phyloP scores from a whole-genome alignment of 352 stramenopile genomes.

The Pythium volutum region DNA sequence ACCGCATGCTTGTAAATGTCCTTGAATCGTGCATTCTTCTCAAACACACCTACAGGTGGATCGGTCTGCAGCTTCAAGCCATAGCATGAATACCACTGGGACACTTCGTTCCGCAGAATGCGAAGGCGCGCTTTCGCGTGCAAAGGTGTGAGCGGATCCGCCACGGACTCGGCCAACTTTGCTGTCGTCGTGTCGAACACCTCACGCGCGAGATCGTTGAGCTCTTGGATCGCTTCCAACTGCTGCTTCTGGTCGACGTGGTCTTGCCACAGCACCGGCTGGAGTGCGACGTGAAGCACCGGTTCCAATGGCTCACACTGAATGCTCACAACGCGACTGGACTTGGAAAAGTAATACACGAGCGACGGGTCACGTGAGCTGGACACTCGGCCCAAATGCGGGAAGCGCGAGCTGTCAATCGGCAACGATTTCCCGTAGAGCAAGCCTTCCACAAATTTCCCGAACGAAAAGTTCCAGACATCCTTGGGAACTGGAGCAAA shows the following conservation, averaged over 20 bases:
- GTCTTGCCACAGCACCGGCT: conserved; percentile 79
- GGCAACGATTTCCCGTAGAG: conserved; percentile 80
- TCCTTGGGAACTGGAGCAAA: conserved; percentile 64
- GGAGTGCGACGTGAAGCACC: conserved; percentile 79
- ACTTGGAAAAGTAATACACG: conserved; percentile 75
- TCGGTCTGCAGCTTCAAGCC: conserved; percentile 65
- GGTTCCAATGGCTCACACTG: conserved; percentile 76
- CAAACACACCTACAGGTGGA: conserved; percentile 74
- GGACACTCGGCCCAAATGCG: conserved; percentile 49
- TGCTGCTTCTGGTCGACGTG: conserved; percentile 70
- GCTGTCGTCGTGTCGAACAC: conserved; percentile 74
- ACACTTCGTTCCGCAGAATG: conserved; percentile 76
- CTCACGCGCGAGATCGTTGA: conserved; percentile 69
- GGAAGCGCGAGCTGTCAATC: conserved; percentile 66
- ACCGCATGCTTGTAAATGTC: conserved; percentile 79
- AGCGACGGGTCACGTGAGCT: conserved; percentile 65
- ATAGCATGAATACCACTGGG: conserved; percentile 83
- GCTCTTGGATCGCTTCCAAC: conserved; percentile 60
- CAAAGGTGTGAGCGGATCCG: conserved; percentile 60
- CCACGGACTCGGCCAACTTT: conserved; percentile 77
- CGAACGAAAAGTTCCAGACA: conserved; percentile 85
- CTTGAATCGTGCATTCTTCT: conserved; percentile 76
- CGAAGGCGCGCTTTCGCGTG: conserved; percentile 72
- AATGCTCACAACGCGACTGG: conserved; percentile 70
- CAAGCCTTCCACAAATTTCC: conserved; percentile 84